Percentiles rank a stretch among this genome's conserved stretches.
These are phyloP conservation scores for Spiraea crenata DNA, from an alignment of 331 rosid genomes.

Conservation along the genomic window DNA sequence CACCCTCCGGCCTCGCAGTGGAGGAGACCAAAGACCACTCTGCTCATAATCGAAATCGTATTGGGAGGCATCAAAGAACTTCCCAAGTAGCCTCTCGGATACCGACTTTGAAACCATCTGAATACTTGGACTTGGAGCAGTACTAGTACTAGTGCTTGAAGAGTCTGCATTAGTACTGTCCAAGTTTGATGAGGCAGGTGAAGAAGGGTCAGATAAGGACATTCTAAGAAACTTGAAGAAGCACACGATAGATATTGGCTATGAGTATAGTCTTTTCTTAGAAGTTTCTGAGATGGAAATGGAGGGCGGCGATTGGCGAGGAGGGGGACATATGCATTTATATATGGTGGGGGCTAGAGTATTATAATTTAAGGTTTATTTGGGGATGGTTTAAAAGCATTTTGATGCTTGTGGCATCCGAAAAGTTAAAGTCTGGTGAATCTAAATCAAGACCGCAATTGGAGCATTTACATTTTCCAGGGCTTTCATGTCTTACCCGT, in stretches of 20 bases:
- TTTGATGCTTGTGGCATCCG: conserved; percentile 18
- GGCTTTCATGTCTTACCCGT: too few species aligned
- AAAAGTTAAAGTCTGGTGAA: not conserved
- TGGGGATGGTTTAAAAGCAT: not conserved
- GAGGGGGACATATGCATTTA: not conserved
- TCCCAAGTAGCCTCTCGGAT: conserved; percentile 64
- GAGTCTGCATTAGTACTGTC: conserved; percentile 8
- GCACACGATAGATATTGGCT: conserved; percentile 7
- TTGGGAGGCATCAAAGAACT: conserved; percentile 59
- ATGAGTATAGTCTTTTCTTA: not conserved
- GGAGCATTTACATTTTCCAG: too few species aligned
- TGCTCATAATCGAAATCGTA: conserved; percentile 51
- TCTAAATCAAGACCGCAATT: too few species aligned
- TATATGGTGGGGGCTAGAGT: conserved; percentile 10
- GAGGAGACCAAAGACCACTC: conserved; percentile 74
- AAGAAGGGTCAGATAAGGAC: conserved; percentile 21
- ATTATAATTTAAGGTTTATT: conserved; percentile 6
- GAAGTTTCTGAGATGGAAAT: conserved; percentile 5
- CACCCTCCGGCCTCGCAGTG: conserved; percentile 26
- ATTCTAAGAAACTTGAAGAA: conserved; percentile 11
- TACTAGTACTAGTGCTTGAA: not conserved
- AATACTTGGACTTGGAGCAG: conserved; percentile 34
- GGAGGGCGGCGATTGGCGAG: not conserved
- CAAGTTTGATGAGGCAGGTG: conserved; percentile 28
- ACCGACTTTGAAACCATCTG: conserved; percentile 53